Evolutionary conservation across 345 rosid genomes (phyloP).

Genomic region (Eucalyptus sp.): DNA sequence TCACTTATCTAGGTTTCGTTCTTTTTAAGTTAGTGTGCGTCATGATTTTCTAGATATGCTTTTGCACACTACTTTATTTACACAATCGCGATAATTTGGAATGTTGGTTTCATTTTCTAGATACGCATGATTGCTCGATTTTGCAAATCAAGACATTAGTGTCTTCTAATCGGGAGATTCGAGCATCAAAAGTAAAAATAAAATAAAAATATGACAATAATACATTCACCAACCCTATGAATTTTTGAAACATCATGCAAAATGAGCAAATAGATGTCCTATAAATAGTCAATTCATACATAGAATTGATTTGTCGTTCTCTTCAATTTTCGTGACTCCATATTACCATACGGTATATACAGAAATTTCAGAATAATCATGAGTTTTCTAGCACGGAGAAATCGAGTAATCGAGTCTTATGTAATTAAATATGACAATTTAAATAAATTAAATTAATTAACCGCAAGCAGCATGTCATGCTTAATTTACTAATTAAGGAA

Average conservation of each 20-base stretch:
- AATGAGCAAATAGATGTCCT: background rate
- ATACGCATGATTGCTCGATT: accelerated
- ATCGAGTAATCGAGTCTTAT: background rate
- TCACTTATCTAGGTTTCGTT: accelerated
- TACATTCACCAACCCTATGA: accelerated
- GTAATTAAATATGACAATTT: background rate
- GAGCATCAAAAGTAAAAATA: background rate
- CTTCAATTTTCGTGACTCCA: background rate
- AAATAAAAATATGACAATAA: background rate
- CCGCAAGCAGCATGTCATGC: background rate
- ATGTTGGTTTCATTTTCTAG: background rate
- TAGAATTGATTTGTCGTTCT: background rate
- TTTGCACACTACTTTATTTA: accelerated
- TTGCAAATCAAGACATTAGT: accelerated
- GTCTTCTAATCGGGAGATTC: background rate
- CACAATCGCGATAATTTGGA: background rate
- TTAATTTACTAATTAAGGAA: background rate
- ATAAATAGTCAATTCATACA: background rate
- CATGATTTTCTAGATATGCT: background rate
- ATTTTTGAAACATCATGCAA: background rate
- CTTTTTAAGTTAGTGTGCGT: background rate
- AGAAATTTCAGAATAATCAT: too few species aligned
- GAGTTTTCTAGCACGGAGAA: background rate
- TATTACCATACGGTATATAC: too few species aligned
- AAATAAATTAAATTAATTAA: background rate